Conservation (phyloP, 441 rosid genomes). For the Cnidoscolus chayamansa region DNA sequence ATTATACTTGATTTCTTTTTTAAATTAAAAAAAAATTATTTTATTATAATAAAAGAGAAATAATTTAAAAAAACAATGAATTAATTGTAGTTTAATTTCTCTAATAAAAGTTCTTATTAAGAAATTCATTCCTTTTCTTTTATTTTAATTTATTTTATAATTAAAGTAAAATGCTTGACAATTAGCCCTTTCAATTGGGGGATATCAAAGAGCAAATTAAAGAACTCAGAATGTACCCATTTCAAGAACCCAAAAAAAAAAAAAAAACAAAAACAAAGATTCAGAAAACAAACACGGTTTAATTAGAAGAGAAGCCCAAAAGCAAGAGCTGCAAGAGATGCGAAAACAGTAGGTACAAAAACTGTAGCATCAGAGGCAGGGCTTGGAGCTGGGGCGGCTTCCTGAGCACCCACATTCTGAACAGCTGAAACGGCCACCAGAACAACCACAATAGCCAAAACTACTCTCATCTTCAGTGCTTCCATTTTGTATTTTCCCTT, state of each 20-base stretch:
- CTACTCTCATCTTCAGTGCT: constrained; percentile 42
- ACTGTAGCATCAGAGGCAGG: constrained; percentile 35
- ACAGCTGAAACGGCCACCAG: constrained; percentile 29
- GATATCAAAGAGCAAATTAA: background rate
- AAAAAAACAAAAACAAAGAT: background rate
- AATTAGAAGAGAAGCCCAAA: constrained; percentile 29
- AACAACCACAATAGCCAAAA: constrained; percentile 28
- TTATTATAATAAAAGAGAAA: no score
- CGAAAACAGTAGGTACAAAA: constrained; percentile 32
- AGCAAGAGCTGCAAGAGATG: constrained; percentile 35
- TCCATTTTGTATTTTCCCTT: constrained; percentile 24
- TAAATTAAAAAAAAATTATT: no score
- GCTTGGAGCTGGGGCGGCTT: constrained; percentile 37
- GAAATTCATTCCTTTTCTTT: no score
- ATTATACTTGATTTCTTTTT: no score
- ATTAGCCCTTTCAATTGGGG: background rate
- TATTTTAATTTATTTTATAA: no score
- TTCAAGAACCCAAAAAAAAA: background rate
- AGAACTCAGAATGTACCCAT: background rate
- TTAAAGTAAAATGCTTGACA: no score
- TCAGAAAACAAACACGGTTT: background rate
- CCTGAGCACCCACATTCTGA: constrained; percentile 33
- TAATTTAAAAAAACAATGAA: no score
- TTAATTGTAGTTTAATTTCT: no score
- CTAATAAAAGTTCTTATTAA: no score